Evolutionary conservation across 768 basidiomycete genomes (phyloP).

Genomic region (Candolleomyces efflorescens): DNA sequence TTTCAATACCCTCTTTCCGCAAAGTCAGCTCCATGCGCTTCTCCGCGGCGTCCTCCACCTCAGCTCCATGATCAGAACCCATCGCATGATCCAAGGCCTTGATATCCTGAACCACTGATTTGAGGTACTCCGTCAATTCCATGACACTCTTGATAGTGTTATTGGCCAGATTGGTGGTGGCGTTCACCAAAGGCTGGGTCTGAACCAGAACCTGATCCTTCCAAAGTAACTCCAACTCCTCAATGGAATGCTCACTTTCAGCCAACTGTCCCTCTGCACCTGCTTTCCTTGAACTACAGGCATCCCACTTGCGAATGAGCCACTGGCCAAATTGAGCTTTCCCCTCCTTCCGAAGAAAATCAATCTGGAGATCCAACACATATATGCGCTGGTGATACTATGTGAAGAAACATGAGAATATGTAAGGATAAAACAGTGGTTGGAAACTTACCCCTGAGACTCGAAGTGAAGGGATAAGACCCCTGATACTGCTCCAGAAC

Average conservation of each 20-base stretch:
- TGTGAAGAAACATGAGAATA: background rate
- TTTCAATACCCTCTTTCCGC: background rate
- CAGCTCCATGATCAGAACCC: background rate
- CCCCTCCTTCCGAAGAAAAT: slow-evolving; percentile 12
- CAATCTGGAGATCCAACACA: slow-evolving; percentile 20
- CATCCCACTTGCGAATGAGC: slow-evolving; percentile 5
- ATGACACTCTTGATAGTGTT: background rate
- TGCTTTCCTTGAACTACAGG: background rate
- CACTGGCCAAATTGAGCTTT: slow-evolving; percentile 13
- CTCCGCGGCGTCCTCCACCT: background rate
- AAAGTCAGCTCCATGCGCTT: background rate
- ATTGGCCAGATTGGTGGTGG: background rate
- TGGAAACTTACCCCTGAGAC: slow-evolving; percentile 22
- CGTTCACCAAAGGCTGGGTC: slow-evolving; percentile 4
- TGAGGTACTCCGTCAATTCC: background rate
- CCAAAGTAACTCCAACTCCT: slow-evolving; percentile 17
- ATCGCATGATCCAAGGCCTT: background rate
- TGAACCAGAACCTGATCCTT: slow-evolving; percentile 14
- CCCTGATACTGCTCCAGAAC: slow-evolving; percentile 21
- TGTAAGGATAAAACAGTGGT: background rate
- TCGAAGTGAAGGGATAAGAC: slow-evolving; percentile 21
- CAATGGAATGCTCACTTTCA: too few species aligned
- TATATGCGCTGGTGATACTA: slow-evolving; percentile 24
- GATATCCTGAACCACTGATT: background rate
- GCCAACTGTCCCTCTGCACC: slow-evolving; percentile 5